Percentiles rank a stretch among this genome's conserved stretches.
Conservation (phyloP, 2,329 filamentous ascomycete species). For the Hymenoscyphus fructigenus region DNA sequence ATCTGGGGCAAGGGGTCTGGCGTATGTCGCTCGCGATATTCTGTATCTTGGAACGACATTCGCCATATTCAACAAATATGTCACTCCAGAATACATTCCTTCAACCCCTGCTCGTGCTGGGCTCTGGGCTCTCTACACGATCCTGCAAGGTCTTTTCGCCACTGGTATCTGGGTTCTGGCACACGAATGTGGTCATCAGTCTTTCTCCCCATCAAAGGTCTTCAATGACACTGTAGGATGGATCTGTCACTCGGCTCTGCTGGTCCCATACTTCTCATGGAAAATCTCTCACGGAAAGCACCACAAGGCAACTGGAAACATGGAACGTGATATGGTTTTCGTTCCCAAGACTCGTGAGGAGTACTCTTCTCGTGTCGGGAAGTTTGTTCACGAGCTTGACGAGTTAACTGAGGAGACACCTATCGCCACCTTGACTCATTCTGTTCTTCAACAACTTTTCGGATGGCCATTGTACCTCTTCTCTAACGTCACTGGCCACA, state of each 20-base stretch:
- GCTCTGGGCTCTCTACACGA: constrained; percentile 62
- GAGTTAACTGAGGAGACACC: constrained; percentile 96
- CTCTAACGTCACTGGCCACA: constrained; percentile 93
- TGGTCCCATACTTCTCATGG: constrained; percentile 99
- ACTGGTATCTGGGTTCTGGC: constrained; percentile 96
- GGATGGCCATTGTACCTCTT: constrained; percentile 93
- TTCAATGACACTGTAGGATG: constrained; percentile 92
- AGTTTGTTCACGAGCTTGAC: constrained; percentile 73
- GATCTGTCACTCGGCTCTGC: constrained; percentile 81
- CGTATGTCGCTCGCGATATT: constrained; percentile 83
- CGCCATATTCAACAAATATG: constrained; percentile 82
- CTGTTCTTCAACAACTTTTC: constrained; percentile 81
- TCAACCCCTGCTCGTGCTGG: constrained; percentile 63
- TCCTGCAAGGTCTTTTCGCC: constrained; percentile 87
- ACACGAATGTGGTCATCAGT: constrained; percentile 96
- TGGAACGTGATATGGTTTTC: constrained; percentile 99
- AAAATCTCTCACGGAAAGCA: constrained; percentile 99
- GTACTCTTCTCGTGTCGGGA: constrained; percentile 74
- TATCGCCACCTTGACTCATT: constrained; percentile 70
- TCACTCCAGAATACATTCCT: constrained; percentile 81
- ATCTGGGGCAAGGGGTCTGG: constrained; percentile 70
- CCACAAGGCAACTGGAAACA: constrained; percentile 97
- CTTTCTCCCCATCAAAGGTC: constrained; percentile 88
- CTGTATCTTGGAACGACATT: constrained; percentile 73
- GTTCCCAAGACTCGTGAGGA: constrained; percentile 87